Percentiles rank a stretch among this genome's conserved stretches.
Evolutionary conservation across 2,329 filamentous ascomycete genomes (phyloP).

Genomic region (Xylariaceae sp.): DNA sequence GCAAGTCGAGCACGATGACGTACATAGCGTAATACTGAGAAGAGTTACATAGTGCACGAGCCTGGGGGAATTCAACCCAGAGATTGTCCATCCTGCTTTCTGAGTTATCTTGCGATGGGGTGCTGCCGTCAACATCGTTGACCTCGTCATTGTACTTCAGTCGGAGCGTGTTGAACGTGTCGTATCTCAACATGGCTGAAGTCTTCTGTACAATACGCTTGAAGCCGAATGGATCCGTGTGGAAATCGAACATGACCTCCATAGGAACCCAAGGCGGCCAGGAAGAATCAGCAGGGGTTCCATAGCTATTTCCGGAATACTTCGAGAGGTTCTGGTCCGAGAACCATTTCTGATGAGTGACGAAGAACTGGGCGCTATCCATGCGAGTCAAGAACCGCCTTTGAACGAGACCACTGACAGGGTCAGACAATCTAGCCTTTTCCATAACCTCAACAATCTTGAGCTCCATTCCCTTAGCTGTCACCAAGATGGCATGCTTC

Average conservation of each 20-base stretch:
- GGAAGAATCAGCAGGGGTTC: constrained; percentile 72
- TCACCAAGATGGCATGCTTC: constrained; percentile 93
- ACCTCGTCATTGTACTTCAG: constrained; percentile 97
- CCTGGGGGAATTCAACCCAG: constrained; percentile 92
- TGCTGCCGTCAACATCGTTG: constrained; percentile 55
- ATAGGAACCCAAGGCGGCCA: constrained; percentile 99
- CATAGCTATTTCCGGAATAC: constrained; percentile 92
- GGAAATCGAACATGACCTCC: constrained; percentile 97
- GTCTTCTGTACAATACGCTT: constrained; percentile 95
- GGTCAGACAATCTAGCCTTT: constrained; percentile 84
- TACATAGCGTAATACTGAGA: constrained; percentile 97
- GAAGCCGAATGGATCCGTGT: constrained; percentile 93
- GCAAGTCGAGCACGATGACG: constrained; percentile 90
- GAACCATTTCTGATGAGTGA: constrained; percentile 90
- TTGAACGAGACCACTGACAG: constrained; percentile 91
- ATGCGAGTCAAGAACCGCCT: constrained; percentile 90
- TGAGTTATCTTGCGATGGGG: constrained; percentile 48
- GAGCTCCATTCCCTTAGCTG: constrained; percentile 95
- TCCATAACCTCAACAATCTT: constrained; percentile 98
- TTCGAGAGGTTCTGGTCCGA: constrained; percentile 77
- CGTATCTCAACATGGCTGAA: constrained; percentile 86
- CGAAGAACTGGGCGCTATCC: constrained; percentile 98
- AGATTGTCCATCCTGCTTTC: constrained; percentile 91
- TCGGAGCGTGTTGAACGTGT: constrained; percentile 96
- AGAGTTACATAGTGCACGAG: constrained; percentile 93